A percentile compares a stretch with the other conserved stretches of the same genome.
Evolutionary conservation across 371 early-diverging fungal species (phyloP).

Genomic region (Mucor lusitanicus): DNA sequence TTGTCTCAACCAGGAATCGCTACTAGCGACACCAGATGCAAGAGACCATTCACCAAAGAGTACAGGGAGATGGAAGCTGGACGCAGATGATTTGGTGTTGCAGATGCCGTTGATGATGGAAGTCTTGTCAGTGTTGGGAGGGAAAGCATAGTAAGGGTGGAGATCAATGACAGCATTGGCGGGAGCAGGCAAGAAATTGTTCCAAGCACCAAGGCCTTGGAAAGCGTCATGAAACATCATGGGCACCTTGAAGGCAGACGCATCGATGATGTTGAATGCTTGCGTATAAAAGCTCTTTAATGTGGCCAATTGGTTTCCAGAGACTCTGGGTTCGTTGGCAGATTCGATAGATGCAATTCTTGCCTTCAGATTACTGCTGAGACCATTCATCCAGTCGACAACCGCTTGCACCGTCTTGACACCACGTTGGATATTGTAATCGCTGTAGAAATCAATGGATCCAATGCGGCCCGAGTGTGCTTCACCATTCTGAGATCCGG

Average conservation of each 20-base stretch:
- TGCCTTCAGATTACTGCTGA: slow-evolving; percentile 10
- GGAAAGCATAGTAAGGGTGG: slow-evolving; percentile 39
- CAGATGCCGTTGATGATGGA: slow-evolving; percentile 24
- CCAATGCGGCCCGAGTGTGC: slow-evolving; percentile 46
- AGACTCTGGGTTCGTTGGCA: slow-evolving; percentile 29
- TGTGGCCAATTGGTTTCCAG: slow-evolving; percentile 1
- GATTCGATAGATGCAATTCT: slow-evolving; percentile 27
- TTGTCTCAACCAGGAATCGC: slow-evolving; percentile 6
- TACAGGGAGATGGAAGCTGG: slow-evolving; percentile 31
- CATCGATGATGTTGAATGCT: slow-evolving; percentile 23
- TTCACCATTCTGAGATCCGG: slow-evolving; percentile 65
- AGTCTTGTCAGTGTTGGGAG: slow-evolving; percentile 6
- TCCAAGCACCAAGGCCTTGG: slow-evolving; percentile 27
- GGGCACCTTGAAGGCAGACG: slow-evolving; percentile 26
- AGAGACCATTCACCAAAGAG: slow-evolving; percentile 36
- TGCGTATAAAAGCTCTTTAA: slow-evolving; percentile 24
- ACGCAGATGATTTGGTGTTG: not conserved
- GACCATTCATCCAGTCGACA: slow-evolving; percentile 35
- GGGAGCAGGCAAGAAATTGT: slow-evolving; percentile 23
- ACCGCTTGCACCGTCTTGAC: slow-evolving; percentile 30
- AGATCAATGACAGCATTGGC: slow-evolving; percentile 38
- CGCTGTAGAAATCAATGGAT: slow-evolving; percentile 21
- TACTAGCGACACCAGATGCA: slow-evolving; percentile 18
- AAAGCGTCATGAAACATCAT: slow-evolving; percentile 43
- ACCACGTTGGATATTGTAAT: slow-evolving; percentile 25